Conservation (phyloP, 306 rosid species). For the Parietaria judaica region DNA sequence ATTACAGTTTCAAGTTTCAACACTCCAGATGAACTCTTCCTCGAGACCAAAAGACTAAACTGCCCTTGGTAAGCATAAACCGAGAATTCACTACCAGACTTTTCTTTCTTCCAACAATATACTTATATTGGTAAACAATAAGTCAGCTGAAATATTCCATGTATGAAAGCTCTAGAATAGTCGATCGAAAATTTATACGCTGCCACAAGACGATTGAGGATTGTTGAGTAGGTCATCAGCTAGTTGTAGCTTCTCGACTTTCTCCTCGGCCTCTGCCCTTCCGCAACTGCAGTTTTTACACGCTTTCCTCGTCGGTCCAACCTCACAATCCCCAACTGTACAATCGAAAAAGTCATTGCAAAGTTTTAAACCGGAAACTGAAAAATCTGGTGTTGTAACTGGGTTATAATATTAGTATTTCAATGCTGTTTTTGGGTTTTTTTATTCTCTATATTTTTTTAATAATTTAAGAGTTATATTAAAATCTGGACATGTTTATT, state of each 20-base stretch:
- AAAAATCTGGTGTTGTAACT: background rate
- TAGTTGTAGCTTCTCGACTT: slow-evolving; percentile 62
- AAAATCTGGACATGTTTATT: too few species aligned
- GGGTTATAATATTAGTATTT: too few species aligned
- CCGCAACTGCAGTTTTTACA: slow-evolving; percentile 92
- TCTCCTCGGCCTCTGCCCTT: slow-evolving; percentile 84
- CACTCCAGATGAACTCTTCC: too few species aligned
- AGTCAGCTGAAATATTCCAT: too few species aligned
- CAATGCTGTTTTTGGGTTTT: background rate
- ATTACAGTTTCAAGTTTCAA: too few species aligned
- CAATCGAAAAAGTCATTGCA: slow-evolving; percentile 2
- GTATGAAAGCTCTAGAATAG: background rate
- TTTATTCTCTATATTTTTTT: too few species aligned
- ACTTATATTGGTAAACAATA: too few species aligned
- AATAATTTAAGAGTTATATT: too few species aligned
- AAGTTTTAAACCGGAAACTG: background rate
- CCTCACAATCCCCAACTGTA: slow-evolving; percentile 74
- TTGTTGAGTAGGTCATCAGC: slow-evolving; percentile 63
- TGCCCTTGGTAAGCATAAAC: too few species aligned
- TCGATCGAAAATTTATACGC: slow-evolving; percentile 27
- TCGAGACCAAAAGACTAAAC: too few species aligned
- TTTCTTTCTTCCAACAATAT: too few species aligned
- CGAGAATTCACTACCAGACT: too few species aligned
- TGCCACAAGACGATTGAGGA: slow-evolving; percentile 95
- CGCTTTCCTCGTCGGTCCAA: slow-evolving; percentile 83